Conservation (phyloP, 768 basidiomycete genomes). For the Pisolithus marmoratus region DNA sequence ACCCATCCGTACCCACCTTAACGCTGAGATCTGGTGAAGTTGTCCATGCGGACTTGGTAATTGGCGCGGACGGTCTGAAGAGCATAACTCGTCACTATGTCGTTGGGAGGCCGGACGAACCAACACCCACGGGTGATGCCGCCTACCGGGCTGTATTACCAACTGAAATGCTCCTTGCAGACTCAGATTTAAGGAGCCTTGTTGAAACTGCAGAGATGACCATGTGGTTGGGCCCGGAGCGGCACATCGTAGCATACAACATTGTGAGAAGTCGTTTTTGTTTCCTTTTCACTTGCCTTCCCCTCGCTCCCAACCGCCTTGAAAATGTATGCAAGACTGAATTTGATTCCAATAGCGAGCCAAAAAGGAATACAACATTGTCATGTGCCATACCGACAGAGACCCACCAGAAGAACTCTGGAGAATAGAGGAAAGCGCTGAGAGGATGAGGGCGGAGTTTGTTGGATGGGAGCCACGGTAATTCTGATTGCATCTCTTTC, state of each 20-base stretch:
- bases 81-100: constrained; percentile 44
- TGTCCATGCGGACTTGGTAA: constrained; percentile 37
- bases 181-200: constrained; percentile 46
- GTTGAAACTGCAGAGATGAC: constrained; percentile 49
- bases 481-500: constrained; percentile 3
- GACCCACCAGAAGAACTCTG: constrained; percentile 37
- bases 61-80: constrained; percentile 51
- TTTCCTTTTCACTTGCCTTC: too few species aligned
- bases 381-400: constrained; percentile 36
- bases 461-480: constrained; percentile 46
- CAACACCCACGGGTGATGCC: constrained; percentile 54
- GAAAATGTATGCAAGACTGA: too few species aligned
- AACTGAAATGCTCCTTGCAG: constrained; percentile 37
- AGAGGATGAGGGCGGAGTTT: constrained; percentile 45
- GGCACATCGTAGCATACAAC: constrained; percentile 41
- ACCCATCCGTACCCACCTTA: constrained; percentile 28
- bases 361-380: constrained; percentile 40
- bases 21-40: constrained; percentile 39
- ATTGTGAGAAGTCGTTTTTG: constrained; percentile 29
- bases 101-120: constrained; percentile 41
- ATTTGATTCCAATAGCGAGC: constrained; percentile 18
- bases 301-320: too few species aligned
- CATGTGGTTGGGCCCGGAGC: constrained; percentile 52
- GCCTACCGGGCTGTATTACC: constrained; percentile 55
- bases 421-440: constrained; percentile 35